Conservation (phyloP, 1,284 basidiomycete genomes). For the Phaffia rhodozyma region DNA sequence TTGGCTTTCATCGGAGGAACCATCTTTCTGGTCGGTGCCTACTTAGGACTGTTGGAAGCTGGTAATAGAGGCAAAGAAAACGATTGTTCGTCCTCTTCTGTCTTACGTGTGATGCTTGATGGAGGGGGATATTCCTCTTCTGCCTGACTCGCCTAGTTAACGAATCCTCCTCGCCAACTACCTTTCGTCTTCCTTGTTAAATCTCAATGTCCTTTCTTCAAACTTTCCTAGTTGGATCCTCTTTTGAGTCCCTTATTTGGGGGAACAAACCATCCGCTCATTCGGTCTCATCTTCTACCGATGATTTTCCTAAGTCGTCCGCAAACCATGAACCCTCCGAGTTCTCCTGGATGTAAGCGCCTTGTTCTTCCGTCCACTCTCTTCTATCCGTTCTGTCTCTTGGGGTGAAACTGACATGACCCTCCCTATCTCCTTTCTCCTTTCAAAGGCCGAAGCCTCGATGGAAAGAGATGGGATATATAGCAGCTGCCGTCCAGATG, state of each 20-base stretch:
- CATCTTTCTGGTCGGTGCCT: slow-evolving; percentile 44
- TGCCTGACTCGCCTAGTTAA: not conserved
- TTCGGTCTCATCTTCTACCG: too few relatives aligned
- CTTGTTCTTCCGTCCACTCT: too few relatives aligned
- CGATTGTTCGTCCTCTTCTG: slow-evolving; percentile 17
- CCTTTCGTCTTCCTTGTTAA: not conserved
- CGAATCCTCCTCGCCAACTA: not conserved
- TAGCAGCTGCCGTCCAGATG: slow-evolving; percentile 43
- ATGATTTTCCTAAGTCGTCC: too few relatives aligned
- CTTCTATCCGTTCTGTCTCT: not conserved
- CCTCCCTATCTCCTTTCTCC: not conserved
- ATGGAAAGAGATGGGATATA: slow-evolving; percentile 46
- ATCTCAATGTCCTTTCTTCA: not conserved
- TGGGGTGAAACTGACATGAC: too few relatives aligned
- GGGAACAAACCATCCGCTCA: not conserved
- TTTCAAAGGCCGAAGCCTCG: not conserved
- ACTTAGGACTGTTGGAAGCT: slow-evolving; percentile 42
- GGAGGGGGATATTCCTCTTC: not conserved
- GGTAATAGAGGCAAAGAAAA: slow-evolving; percentile 26
- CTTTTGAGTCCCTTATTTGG: not conserved
- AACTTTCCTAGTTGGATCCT: not conserved
- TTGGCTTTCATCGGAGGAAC: slow-evolving; percentile 44
- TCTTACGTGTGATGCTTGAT: not conserved
- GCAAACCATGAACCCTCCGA: too few relatives aligned
- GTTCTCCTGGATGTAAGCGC: too few relatives aligned